phyloP scores from a whole-genome alignment of 352 stramenopile genomes.

The Globisporangium alternatum region DNA sequence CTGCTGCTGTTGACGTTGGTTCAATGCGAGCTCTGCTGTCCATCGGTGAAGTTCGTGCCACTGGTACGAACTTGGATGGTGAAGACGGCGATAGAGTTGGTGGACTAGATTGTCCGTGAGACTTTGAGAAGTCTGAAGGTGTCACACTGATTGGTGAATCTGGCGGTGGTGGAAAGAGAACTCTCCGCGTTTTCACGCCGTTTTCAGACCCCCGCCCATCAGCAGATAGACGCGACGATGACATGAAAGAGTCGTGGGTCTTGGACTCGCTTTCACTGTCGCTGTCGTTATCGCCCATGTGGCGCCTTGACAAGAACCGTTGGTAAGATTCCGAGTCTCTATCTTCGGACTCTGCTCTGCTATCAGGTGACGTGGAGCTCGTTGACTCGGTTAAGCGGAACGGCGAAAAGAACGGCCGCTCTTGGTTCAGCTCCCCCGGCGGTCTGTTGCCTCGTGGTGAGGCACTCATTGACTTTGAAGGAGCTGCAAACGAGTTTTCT shows the following conservation, averaged over 20 bases:
- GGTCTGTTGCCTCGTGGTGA: background rate
- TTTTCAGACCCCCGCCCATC: background rate
- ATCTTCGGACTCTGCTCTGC: background rate
- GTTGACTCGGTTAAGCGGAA: background rate
- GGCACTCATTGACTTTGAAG: background rate
- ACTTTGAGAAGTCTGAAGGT: background rate
- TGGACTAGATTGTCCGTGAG: background rate
- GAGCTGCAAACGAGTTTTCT: background rate
- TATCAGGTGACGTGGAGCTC: background rate
- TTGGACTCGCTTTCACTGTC: background rate
- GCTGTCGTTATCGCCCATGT: background rate
- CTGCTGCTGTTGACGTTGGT: background rate
- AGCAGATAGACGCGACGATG: background rate
- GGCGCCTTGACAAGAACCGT: background rate
- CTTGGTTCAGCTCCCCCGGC: background rate
- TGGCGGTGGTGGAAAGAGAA: background rate
- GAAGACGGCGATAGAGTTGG: background rate
- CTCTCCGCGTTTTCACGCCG: background rate
- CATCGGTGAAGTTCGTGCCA: background rate
- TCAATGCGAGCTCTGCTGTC: background rate
- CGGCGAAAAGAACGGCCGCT: conserved; percentile 7
- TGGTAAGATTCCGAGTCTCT: background rate
- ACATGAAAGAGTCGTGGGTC: background rate
- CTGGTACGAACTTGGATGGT: background rate
- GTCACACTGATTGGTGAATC: background rate